Percentiles rank a stretch among this genome's conserved stretches.
These are phyloP conservation scores for Scheffersomyces cryptocercus DNA, from an alignment of 1,139 yeast species.

Conservation along the genomic window DNA sequence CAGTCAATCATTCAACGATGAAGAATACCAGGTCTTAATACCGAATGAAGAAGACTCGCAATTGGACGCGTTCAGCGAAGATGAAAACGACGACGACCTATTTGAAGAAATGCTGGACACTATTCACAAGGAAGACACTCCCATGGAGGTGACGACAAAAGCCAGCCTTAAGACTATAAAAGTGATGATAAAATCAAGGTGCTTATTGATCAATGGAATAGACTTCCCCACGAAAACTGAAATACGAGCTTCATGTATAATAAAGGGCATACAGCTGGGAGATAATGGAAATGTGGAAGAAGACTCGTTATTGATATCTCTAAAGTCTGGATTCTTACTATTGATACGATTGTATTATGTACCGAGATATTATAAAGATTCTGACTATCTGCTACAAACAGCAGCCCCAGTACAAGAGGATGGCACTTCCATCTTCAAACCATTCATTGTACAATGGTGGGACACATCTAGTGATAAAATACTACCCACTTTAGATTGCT, in stretches of 20 bases:
- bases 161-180: slow-evolving; percentile 5
- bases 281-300: slow-evolving; percentile 21
- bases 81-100: slow-evolving; percentile 26
- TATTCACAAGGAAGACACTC: neutral
- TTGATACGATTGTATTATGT: slow-evolving; percentile 37
- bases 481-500: slow-evolving; percentile 27
- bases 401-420: slow-evolving; percentile 2
- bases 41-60: slow-evolving; percentile 45
- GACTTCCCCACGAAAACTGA: slow-evolving; percentile 36
- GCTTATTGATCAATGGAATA: slow-evolving; percentile 34
- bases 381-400: slow-evolving; percentile 20
- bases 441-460: slow-evolving; percentile 59
- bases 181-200: slow-evolving; percentile 36
- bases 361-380: slow-evolving; percentile 30
- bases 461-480: slow-evolving; percentile 20
- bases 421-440: slow-evolving; percentile 29
- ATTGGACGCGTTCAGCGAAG: slow-evolving; percentile 39
- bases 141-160: neutral
- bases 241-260: slow-evolving; percentile 37
- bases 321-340: slow-evolving; percentile 44
- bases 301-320: slow-evolving; percentile 43
- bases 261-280: slow-evolving; percentile 22
- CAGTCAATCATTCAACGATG: slow-evolving; percentile 38
- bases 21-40: slow-evolving; percentile 36
- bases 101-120: slow-evolving; percentile 4